Evolutionary conservation across 768 basidiomycete species (phyloP).

Genomic region (Mrakia gelida): DNA sequence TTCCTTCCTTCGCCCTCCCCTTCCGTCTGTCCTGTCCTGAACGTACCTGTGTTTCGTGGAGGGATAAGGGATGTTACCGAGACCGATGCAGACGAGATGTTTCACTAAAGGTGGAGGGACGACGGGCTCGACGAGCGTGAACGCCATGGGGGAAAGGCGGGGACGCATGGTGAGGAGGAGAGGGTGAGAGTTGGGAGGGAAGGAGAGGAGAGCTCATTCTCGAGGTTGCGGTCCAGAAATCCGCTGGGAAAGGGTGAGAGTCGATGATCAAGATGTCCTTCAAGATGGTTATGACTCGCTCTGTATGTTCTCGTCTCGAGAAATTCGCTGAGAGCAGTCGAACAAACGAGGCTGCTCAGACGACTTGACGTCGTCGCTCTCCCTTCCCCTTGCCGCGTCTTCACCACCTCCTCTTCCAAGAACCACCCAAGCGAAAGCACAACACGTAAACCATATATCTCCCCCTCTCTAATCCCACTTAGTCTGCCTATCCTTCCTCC

Average conservation of each 20-base stretch:
- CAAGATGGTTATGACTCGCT: no score
- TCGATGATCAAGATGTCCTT: neutral
- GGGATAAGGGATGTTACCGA: slow-evolving; percentile 10
- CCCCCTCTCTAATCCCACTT: neutral
- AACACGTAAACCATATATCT: no score
- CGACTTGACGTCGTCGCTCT: no score
- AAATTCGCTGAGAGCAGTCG: no score
- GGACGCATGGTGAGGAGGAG: neutral
- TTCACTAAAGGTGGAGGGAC: neutral
- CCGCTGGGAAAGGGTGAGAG: neutral
- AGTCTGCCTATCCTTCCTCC: neutral
- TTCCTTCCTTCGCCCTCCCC: neutral
- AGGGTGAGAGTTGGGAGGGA: neutral
- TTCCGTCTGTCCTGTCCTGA: no score
- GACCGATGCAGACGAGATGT: slow-evolving; percentile 17
- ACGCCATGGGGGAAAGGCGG: neutral
- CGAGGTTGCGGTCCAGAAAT: neutral
- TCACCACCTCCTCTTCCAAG: no score
- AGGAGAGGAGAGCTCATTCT: neutral
- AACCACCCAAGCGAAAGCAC: no score
- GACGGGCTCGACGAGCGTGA: neutral
- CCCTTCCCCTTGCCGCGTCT: no score
- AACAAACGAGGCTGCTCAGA: no score
- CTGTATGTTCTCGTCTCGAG: no score
- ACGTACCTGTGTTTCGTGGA: slow-evolving; percentile 4